phyloP scores from a whole-genome alignment of 495 filamentous ascomycete species.

The Sordaria brevicollis region DNA sequence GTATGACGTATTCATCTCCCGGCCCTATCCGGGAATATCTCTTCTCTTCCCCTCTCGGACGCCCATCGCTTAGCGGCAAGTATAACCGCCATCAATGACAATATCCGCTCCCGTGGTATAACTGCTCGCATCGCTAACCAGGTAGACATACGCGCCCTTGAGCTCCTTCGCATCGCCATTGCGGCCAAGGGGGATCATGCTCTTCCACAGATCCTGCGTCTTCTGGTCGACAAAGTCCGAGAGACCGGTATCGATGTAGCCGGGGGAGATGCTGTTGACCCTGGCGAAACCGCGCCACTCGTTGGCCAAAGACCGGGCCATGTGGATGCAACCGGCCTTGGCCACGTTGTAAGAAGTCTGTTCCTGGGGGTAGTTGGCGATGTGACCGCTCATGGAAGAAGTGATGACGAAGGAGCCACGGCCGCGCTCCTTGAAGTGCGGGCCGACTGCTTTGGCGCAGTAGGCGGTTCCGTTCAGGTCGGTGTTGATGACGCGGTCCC shows the following conservation, averaged over 20 bases:
- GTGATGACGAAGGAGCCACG: conserved; percentile 46
- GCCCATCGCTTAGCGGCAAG: conserved; percentile 16
- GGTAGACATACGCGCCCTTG: conserved; percentile 74
- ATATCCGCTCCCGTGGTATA: conserved; percentile 45
- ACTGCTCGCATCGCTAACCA: conserved; percentile 58
- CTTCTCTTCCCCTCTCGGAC: no score
- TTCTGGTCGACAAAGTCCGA: conserved; percentile 65
- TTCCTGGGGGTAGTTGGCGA: conserved; percentile 70
- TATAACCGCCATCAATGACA: conserved; percentile 48
- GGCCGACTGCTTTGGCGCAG: conserved; percentile 49
- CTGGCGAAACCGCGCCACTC: conserved; percentile 73
- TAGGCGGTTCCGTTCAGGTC: conserved; percentile 58
- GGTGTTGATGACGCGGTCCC: conserved; percentile 48
- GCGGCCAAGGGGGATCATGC: conserved; percentile 69
- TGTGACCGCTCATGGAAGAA: conserved; percentile 56
- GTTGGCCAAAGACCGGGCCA: conserved; percentile 51
- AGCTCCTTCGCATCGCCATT: conserved; percentile 70
- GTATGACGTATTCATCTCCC: not conserved
- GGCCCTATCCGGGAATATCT: not conserved
- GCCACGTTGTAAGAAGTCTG: conserved; percentile 72
- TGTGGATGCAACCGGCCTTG: conserved; percentile 50
- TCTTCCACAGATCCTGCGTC: conserved; percentile 60
- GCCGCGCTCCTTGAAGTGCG: conserved; percentile 46
- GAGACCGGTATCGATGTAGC: conserved; percentile 72
- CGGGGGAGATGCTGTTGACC: conserved; percentile 64